phyloP scores from a whole-genome alignment of 805 yeast genomes.

The Candida fluviatilis region DNA sequence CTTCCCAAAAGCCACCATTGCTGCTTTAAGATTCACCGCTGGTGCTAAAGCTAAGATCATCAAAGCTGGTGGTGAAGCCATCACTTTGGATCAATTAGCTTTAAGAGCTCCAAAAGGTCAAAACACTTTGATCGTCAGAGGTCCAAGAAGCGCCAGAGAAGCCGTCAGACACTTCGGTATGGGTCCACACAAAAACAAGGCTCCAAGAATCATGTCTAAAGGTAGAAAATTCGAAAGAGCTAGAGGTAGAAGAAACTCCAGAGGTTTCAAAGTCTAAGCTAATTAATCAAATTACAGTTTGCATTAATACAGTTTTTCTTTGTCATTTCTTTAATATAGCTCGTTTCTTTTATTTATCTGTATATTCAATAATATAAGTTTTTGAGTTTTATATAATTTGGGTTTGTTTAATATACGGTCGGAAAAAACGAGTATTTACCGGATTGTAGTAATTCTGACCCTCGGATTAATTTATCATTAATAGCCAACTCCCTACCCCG shows the following conservation, averaged over 20 bases:
- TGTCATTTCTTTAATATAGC: slow-evolving; percentile 5
- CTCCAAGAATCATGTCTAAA: slow-evolving; percentile 94
- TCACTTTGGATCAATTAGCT: slow-evolving; percentile 99
- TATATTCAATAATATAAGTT: slow-evolving; percentile 9
- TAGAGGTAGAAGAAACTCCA: slow-evolving; percentile 99
- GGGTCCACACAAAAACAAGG: slow-evolving; percentile 99
- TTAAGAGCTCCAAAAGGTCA: slow-evolving; percentile 99
- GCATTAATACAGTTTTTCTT: slow-evolving; percentile 4
- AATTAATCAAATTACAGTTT: slow-evolving; percentile 6
- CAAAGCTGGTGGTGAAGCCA: slow-evolving; percentile 99
- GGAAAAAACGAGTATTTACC: neutral
- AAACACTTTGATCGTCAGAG: slow-evolving; percentile 97
- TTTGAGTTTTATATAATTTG: slow-evolving; percentile 1
- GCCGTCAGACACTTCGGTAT: slow-evolving; percentile 99
- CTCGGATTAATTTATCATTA: too few relatives aligned
- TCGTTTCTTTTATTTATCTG: slow-evolving; percentile 9
- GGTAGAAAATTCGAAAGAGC: slow-evolving; percentile 99
- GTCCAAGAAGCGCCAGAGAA: slow-evolving; percentile 98
- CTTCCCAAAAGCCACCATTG: slow-evolving; percentile 96
- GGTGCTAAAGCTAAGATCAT: slow-evolving; percentile 96
- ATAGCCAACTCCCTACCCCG: too few relatives aligned
- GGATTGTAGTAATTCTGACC: neutral
- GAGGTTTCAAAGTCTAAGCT: slow-evolving; percentile 99
- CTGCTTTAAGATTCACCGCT: slow-evolving; percentile 99
- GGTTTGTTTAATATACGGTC: neutral